Evolutionary conservation across 257 asterid genomes (phyloP).

Genomic region (Anisodus tanguticus): DNA sequence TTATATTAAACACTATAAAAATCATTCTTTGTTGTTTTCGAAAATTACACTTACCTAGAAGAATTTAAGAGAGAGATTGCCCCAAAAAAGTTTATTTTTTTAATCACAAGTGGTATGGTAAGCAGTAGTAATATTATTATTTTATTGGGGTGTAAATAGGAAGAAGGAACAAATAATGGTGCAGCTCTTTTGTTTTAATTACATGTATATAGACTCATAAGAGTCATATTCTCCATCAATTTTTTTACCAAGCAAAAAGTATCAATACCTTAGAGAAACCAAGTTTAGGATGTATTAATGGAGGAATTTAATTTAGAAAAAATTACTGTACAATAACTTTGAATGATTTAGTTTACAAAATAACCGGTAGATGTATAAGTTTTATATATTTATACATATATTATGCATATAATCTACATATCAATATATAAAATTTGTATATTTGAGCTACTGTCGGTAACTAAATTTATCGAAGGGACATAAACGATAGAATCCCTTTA

Average conservation of each 20-base stretch:
- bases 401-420: too few species aligned
- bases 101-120: background rate
- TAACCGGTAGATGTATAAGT: too few species aligned
- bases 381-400: too few species aligned
- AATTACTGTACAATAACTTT: too few species aligned
- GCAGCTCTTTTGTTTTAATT: background rate
- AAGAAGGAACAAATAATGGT: constrained; percentile 2
- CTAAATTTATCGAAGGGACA: too few species aligned
- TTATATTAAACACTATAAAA: background rate
- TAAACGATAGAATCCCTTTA: too few species aligned
- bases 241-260: background rate
- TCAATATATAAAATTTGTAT: too few species aligned
- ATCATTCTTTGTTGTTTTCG: background rate
- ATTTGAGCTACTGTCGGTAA: too few species aligned
- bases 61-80: background rate
- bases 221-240: background rate
- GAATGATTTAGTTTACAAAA: too few species aligned
- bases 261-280: background rate
- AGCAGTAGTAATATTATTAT: background rate
- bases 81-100: background rate
- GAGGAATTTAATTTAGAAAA: background rate
- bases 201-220: background rate
- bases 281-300: background rate
- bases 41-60: constrained; percentile 13
- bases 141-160: background rate